These are phyloP conservation scores for Colletotrichum shisoi DNA, from an alignment of 2,329 filamentous ascomycete genomes.

Conservation along the genomic window DNA sequence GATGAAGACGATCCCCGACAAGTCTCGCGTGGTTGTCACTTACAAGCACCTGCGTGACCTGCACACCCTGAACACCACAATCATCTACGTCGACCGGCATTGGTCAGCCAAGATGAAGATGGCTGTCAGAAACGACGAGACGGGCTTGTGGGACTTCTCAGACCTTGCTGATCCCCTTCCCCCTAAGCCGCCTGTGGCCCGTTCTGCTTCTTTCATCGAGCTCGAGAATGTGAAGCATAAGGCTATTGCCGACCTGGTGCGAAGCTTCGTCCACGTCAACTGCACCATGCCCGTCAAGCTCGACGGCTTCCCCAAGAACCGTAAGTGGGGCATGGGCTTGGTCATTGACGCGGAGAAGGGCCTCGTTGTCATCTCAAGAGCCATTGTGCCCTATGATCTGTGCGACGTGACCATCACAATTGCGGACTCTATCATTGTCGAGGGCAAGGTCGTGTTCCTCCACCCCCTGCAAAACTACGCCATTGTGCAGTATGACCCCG, in stretches of 20 bases:
- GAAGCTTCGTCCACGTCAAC: conserved; percentile 92
- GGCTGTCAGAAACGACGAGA: conserved; percentile 86
- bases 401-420: conserved; percentile 97
- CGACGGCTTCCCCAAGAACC: conserved; percentile 94
- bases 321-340: conserved; percentile 93
- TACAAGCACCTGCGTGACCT: conserved; percentile 96
- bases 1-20: conserved; percentile 84
- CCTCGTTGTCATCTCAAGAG: conserved; percentile 89
- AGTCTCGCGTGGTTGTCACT: conserved; percentile 85
- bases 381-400: conserved; percentile 93
- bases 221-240: conserved; percentile 87
- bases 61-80: conserved; percentile 91
- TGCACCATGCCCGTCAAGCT: conserved; percentile 95
- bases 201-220: conserved; percentile 89
- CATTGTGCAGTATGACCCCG: conserved; percentile 92
- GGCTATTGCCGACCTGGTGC: conserved; percentile 89
- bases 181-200: conserved; percentile 72
- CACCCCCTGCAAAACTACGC: conserved; percentile 97
- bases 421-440: conserved; percentile 93
- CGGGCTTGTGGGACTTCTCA: conserved; percentile 93
- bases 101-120: conserved; percentile 96
- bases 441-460: conserved; percentile 93
- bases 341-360: conserved; percentile 98
- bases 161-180: conserved; percentile 84
- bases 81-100: conserved; percentile 91